phyloP scores from a whole-genome alignment of 345 rosid genomes.

The Linum trigynum region DNA sequence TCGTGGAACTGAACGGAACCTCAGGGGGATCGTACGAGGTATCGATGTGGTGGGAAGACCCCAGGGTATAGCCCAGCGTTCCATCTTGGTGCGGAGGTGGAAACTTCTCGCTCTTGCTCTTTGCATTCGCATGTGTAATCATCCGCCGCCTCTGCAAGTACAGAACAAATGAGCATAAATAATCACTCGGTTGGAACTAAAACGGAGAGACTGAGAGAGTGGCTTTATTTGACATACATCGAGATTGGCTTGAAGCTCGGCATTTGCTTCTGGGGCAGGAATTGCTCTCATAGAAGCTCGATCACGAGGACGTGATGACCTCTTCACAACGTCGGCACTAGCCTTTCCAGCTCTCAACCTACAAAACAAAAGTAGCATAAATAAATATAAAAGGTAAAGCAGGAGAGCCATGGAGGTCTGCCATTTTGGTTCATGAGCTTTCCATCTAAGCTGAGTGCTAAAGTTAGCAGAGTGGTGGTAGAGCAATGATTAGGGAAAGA shows the following conservation, averaged over 20 bases:
- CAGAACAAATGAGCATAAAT: background rate
- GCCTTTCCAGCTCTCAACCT: constrained; percentile 25
- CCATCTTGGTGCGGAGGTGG: constrained; percentile 32
- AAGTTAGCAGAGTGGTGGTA: background rate
- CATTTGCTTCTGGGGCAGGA: constrained; percentile 26
- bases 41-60: constrained; percentile 20
- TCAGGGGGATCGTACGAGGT: constrained; percentile 22
- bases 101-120: constrained; percentile 31
- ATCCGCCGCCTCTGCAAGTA: constrained; percentile 31
- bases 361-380: constrained; percentile 3
- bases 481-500: background rate
- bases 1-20: constrained; percentile 26
- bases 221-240: constrained; percentile 25
- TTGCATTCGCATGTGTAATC: constrained; percentile 29
- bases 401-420: too few relatives aligned
- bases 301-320: constrained; percentile 17
- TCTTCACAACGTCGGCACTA: constrained; percentile 19
- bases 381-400: background rate
- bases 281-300: constrained; percentile 16
- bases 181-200: background rate
- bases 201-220: background rate
- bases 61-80: constrained; percentile 24
- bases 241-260: constrained; percentile 28
- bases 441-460: background rate
- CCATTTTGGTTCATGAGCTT: too few relatives aligned